Evolutionary conservation across 352 stramenopile genomes (phyloP).

Genomic region (Pythium diclinum): DNA sequence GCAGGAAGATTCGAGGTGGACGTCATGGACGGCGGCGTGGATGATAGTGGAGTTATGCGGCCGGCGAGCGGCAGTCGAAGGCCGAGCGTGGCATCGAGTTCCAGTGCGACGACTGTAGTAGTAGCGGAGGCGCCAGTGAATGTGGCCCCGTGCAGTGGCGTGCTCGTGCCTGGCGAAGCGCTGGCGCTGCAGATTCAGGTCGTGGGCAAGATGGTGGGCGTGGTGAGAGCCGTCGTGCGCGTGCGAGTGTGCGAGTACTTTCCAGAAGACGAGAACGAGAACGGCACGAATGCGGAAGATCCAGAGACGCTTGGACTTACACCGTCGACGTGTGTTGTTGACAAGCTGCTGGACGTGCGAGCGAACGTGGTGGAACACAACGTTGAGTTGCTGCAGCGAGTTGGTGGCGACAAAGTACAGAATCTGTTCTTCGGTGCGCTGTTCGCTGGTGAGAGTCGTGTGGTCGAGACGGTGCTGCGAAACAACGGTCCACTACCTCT

Average conservation of each 20-base stretch:
- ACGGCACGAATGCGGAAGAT: constrained; percentile 4
- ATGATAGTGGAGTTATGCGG: not conserved
- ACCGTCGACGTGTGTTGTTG: constrained; percentile 22
- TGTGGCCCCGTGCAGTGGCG: constrained; percentile 35
- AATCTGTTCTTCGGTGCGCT: constrained; percentile 69
- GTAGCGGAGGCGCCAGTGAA: constrained; percentile 16
- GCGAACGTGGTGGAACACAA: constrained; percentile 82
- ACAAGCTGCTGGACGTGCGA: constrained; percentile 80
- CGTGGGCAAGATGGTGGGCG: constrained; percentile 8
- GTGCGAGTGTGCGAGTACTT: constrained; percentile 21
- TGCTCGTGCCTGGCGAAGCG: constrained; percentile 18
- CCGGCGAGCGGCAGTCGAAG: not conserved
- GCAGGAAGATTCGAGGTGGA: constrained; percentile 49
- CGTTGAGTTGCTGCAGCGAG: constrained; percentile 69
- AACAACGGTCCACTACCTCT: constrained; percentile 79
- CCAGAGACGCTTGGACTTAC: constrained; percentile 13
- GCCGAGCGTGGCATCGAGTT: not conserved
- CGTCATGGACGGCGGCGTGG: constrained; percentile 31
- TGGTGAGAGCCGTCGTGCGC: constrained; percentile 14
- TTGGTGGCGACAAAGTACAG: constrained; percentile 42
- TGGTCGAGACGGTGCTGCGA: constrained; percentile 60
- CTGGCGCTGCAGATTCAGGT: constrained; percentile 18
- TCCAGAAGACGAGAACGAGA: constrained; percentile 2
- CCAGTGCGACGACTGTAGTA: not conserved
- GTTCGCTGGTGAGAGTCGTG: constrained; percentile 55